Base-by-base conservation (phyloP, 2,329 filamentous ascomycete genomes). In the Beauveria varroae region DNA sequence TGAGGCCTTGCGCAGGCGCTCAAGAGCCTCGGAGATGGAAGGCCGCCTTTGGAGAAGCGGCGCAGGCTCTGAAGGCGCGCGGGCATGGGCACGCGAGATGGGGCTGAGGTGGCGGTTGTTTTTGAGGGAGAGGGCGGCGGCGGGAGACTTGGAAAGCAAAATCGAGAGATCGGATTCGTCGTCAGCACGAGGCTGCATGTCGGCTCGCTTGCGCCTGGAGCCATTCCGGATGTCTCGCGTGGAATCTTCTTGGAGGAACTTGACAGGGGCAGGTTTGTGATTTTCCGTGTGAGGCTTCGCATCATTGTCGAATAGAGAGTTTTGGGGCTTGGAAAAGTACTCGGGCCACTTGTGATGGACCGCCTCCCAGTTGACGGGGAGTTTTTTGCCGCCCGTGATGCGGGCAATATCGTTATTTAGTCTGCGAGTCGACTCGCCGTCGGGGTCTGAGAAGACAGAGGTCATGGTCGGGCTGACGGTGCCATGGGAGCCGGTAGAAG, bases 401-500 rank as follows among this genome's bases (percentile, higher is more conserved):
- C 77, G 72, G 59, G 76, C 76, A 63, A 80, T 78, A 44, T 81
- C 76, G 57, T 81, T 76, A 66, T 80, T 77, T 46, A 82, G 73
- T 61, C 74, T 75, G 61, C 79, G 78, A 46, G 81, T 83, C 34
- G 80, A 82, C 69, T 84, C 81, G 69, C 76, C 79, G 63, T 82
- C 80, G 43, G 78, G 79, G 61, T 78, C 77, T 61, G 80, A 78
- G 63, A 82, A 81, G 66, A 84, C 73, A 47, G 81, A 79, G 43
- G 81, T 82, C 57, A 78, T 68, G 51, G 81, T 84, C 59, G 79
- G 77, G 68, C 79, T 82, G 64, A 84, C 76, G 63, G 81, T 82
- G 69, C 81, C 81, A 71, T 83, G 81, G 57, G 80, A 81, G 60
- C 81, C 81, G 34, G 81, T 84, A 7, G 81, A 84, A 7, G 81